phyloP scores from a whole-genome alignment of 371 early-diverging fungal genomes.

The Sporodiniella umbellata region DNA sequence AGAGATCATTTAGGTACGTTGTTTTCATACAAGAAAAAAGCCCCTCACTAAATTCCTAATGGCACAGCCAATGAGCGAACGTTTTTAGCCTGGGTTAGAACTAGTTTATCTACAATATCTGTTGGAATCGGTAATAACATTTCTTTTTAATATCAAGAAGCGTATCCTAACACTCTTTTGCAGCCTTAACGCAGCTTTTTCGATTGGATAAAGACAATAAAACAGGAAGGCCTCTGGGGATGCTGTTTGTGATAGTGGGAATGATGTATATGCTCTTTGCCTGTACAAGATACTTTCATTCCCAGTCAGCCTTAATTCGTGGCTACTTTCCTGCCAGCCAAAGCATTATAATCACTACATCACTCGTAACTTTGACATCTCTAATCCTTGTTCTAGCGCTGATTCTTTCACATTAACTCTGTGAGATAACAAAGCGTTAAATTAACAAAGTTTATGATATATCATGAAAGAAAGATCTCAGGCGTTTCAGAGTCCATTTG shows the following conservation, averaged over 20 bases:
- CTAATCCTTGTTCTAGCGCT: conserved; percentile 18
- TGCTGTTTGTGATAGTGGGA: conserved; percentile 59
- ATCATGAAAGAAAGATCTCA: too few species aligned
- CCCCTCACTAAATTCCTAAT: too few species aligned
- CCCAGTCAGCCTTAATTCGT: conserved; percentile 62
- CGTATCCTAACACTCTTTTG: background rate
- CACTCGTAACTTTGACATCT: conserved; percentile 34
- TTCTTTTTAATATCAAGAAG: background rate
- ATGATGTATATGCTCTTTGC: conserved; percentile 64
- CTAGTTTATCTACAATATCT: conserved; percentile 71
- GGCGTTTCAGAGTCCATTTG: too few species aligned
- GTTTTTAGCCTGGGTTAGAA: conserved; percentile 75
- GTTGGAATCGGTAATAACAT: conserved; percentile 63
- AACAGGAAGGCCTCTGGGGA: conserved; percentile 44
- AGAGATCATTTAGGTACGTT: conserved; percentile 66
- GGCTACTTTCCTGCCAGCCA: conserved; percentile 75
- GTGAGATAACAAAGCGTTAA: too few species aligned
- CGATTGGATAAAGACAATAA: conserved; percentile 34
- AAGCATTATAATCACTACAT: conserved; percentile 49
- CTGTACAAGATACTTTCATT: conserved; percentile 68
- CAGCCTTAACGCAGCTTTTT: conserved; percentile 73
- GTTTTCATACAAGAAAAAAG: too few species aligned
- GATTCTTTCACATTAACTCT: background rate
- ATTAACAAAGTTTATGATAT: too few species aligned
- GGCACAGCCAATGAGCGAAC: conserved; percentile 80